Evolutionary conservation across 495 filamentous ascomycete genomes (phyloP), one percentile per base, ranked within the genome.

Genomic region (Neurospora pannonica): DNA sequence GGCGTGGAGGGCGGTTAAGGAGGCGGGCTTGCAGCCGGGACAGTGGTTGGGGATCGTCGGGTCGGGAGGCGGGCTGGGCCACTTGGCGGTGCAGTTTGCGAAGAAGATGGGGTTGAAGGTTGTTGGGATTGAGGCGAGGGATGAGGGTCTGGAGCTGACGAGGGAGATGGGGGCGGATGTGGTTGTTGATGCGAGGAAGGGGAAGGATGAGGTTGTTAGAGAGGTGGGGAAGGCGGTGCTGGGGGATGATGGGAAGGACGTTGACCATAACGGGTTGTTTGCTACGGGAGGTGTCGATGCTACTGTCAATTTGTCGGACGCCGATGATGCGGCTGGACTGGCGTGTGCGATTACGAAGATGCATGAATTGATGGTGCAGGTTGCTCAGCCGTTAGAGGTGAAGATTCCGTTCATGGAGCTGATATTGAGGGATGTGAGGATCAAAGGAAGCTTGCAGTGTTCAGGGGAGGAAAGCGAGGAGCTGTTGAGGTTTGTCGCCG

Each of bases 61-160:
- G 15, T 82, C 83, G 4, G 89, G 88, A n/a, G 88, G 88, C 21
- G 89, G 89, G 15, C 79, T 91, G 19, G 88, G 89, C 1, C 88
- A 90, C 79, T 70, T 90, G 17, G 86, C 83, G 1, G 74, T 85
- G 37, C 89, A 89, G 75, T 89, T 88, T 79, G 87, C 87, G 9
- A 88, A 84, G 72, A 85, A 84, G 21, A 77, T 82, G 74, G 88
- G 88, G 0, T 75, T 89, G 70, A 78, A 79, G 69, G 84, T 90
- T 21, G 80, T 90, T 28, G 89, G 85, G 1, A 78, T 90, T 70
- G 89, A 90, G 73, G 88, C 87, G 42, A 77, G 88, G 34, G 89
- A 90, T 70, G 86, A 84, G 70, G 89, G 85, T 1, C 75, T 90
- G 19, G 80, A 77, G 24, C 73, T 89, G 31, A 78, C 84, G 5